Percentiles rank a stretch among this genome's conserved stretches.
Evolutionary conservation across 2,329 filamentous ascomycete genomes (phyloP).

Genomic region (Blastomyces percursus): DNA sequence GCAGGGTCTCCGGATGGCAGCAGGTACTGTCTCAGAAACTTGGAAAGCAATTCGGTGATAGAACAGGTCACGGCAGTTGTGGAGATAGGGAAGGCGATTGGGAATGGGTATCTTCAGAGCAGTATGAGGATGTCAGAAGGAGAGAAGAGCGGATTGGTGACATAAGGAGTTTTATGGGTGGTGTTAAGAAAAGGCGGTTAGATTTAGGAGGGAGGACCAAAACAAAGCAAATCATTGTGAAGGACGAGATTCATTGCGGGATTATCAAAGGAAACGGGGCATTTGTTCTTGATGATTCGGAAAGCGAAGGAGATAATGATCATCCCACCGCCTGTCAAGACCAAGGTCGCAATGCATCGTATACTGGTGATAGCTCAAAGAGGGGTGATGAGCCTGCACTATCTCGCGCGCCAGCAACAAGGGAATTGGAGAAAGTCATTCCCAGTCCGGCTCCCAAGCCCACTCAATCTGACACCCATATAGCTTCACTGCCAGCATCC

Average conservation of each 20-base stretch:
- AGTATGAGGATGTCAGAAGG: constrained; percentile 18
- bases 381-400: neutral
- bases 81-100: constrained; percentile 43
- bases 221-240: constrained; percentile 10
- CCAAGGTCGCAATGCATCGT: neutral
- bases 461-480: neutral
- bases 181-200: constrained; percentile 35
- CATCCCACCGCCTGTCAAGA: neutral
- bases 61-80: constrained; percentile 18
- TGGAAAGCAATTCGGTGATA: constrained; percentile 11
- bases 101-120: constrained; percentile 31
- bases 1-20: constrained; percentile 14
- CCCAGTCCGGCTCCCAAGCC: neutral
- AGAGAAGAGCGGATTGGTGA: constrained; percentile 25
- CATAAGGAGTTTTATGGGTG: constrained; percentile 39
- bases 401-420: neutral
- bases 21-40: constrained; percentile 13
- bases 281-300: neutral
- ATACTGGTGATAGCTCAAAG: neutral
- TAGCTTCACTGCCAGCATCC: constrained; percentile 13
- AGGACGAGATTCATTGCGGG: neutral
- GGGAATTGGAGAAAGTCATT: neutral
- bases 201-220: constrained; percentile 18
- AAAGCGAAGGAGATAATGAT: neutral
- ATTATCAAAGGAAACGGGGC: constrained; percentile 11